Evolutionary conservation across 768 basidiomycete species (phyloP).

Genomic region (Leccinum imitatum): DNA sequence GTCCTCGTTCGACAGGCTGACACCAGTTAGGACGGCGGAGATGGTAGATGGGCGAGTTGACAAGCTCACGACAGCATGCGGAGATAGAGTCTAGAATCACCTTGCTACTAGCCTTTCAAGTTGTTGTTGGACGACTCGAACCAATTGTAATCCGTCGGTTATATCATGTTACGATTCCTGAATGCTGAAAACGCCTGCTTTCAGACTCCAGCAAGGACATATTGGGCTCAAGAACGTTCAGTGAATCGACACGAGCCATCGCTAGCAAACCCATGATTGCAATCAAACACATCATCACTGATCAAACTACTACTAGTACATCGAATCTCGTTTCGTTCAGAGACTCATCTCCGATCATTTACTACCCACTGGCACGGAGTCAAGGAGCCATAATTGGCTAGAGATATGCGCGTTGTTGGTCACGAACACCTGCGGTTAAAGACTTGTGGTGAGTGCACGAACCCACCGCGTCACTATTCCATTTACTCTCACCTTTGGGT

Average conservation of each 20-base stretch:
- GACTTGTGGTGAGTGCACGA: background rate
- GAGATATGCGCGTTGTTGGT: constrained; percentile 5
- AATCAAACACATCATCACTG: background rate
- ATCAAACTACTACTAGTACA: background rate
- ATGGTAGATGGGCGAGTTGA: too few species aligned
- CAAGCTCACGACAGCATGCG: too few species aligned
- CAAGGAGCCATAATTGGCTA: background rate
- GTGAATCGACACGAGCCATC: background rate
- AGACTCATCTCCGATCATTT: background rate
- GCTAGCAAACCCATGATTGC: background rate
- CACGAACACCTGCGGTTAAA: background rate
- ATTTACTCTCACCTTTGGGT: background rate
- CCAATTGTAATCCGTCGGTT: too few species aligned
- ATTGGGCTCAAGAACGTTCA: background rate
- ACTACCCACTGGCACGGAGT: too few species aligned
- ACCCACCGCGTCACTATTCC: background rate
- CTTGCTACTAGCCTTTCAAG: too few species aligned
- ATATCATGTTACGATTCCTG: too few species aligned
- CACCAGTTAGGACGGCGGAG: too few species aligned
- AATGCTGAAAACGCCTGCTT: background rate
- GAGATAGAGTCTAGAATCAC: too few species aligned
- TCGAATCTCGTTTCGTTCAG: background rate
- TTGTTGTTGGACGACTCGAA: too few species aligned
- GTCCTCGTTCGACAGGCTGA: too few species aligned
- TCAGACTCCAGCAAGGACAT: background rate